Base-by-base conservation (phyloP, 192 early-diverging fungal genomes). In the Coemansia sp. region DNA sequence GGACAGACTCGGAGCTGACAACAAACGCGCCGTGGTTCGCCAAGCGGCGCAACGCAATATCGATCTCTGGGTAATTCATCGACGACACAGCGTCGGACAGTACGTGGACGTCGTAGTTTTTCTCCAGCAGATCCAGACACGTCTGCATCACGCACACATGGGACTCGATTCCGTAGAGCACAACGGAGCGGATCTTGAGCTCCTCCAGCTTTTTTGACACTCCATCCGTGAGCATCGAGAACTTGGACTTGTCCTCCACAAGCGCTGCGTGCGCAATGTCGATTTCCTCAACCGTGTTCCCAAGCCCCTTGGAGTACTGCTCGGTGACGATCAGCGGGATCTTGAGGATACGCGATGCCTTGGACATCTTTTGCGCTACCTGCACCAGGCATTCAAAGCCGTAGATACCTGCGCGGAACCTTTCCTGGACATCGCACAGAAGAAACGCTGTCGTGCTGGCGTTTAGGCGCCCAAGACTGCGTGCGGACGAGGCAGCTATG, bases 81-180 rank as follows among this genome's bases (percentile, higher is more conserved):
- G 94, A 96, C 18, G 94, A 95, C 15, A 99, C 91, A 39, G 93
- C 97, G 75, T 98, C 96, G 1, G 92, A 88, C 62, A 98, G 74
- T n/a, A 99, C 91, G 68, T 93, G 90, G 49, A 96, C 95, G 63
- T 92, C 87, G 65, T 87, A 88, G 59, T 90, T 78, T 26, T 85
- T 74, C 36, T 92, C 89, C 46, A 95, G 66, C 26, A 99, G 69
- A 54, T 98, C 97, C 74, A 99, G 82, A 21, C 93, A 91, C 12
- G 97, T 98, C 80, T 99, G 97, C 43, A 94, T 66, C 6, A 99
- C 90, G 71, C 97, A 99, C 6, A 99, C 96, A 71, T 99, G 97
- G 13, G 93, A 86, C 87, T 98, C 96, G 62, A 95, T 93, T 16
- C 96, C 97, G 77, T 94, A 93, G 16, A 99, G 72, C 4, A 99